These are phyloP conservation scores for Tulasnella sp. DNA, from an alignment of 768 basidiomycete species.

Conservation along the genomic window DNA sequence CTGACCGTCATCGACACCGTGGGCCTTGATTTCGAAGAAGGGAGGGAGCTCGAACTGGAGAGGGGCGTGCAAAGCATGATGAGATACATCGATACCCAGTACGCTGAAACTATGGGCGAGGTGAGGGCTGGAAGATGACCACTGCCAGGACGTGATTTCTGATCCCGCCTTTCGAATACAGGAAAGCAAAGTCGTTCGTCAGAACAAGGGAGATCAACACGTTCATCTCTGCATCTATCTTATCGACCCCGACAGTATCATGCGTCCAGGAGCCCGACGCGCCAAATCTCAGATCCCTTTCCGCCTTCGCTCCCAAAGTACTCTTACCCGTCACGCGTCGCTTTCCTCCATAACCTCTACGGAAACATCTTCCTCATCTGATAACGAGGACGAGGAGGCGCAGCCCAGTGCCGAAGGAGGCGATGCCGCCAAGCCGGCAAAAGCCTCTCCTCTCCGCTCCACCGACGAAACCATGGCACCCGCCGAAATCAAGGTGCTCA, in stretches of 20 bases:
- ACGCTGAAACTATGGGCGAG: conserved; percentile 86
- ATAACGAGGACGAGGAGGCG: conserved; percentile 61
- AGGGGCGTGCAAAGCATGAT: conserved; percentile 73
- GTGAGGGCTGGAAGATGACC: conserved; percentile 45
- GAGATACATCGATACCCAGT: conserved; percentile 79
- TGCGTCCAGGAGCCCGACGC: conserved; percentile 57
- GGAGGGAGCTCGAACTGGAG: conserved; percentile 76
- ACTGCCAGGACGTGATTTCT: not conserved
- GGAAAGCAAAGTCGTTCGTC: conserved; percentile 88
- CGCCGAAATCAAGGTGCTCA: conserved; percentile 76
- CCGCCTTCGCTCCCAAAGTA: conserved; percentile 44
- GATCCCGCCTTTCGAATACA: conserved; percentile 42
- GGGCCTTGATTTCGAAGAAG: conserved; percentile 73
- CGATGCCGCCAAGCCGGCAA: conserved; percentile 39
- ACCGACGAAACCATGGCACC: conserved; percentile 51
- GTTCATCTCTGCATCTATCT: conserved; percentile 89
- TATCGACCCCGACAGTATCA: conserved; percentile 75
- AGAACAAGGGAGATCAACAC: conserved; percentile 87
- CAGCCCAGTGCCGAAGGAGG: conserved; percentile 71
- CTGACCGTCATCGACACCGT: conserved; percentile 87
- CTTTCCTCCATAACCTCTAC: conserved; percentile 51
- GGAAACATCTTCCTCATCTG: conserved; percentile 56
- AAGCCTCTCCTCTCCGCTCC: not conserved
- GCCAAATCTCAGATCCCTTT: conserved; percentile 49
- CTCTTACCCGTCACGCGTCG: conserved; percentile 58